Conservation (phyloP, 805 yeast species). For the Sugiyamaella smithiae region DNA sequence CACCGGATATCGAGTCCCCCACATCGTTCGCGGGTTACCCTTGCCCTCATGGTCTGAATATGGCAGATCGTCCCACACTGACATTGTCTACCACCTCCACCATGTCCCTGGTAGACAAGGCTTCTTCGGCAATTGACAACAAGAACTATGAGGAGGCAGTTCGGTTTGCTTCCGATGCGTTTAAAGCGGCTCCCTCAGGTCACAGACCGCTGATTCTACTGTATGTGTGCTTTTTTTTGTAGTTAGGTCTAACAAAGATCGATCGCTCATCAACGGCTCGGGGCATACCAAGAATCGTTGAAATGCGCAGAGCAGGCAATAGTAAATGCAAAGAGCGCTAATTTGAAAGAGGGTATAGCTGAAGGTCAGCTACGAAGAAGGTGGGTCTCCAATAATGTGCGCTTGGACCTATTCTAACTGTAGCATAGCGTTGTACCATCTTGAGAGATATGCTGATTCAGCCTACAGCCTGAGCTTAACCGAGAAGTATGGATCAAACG, state of each 20-base stretch:
- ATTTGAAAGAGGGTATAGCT: constrained; percentile 21
- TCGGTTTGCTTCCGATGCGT: neutral
- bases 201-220: constrained; percentile 10
- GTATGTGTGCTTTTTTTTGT: constrained; percentile 6
- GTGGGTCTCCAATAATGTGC: constrained; percentile 9
- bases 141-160: constrained; percentile 6
- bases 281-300: constrained; percentile 21
- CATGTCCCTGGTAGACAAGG: neutral
- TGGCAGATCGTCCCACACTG: too few species aligned
- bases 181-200: neutral
- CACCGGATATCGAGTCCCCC: too few species aligned
- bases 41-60: too few species aligned
- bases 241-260: constrained; percentile 16
- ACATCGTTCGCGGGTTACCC: too few species aligned
- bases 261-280: constrained; percentile 23
- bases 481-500: constrained; percentile 19
- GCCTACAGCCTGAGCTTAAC: constrained; percentile 24
- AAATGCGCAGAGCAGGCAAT: constrained; percentile 22
- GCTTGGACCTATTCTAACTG: neutral
- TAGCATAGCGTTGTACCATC: constrained; percentile 27
- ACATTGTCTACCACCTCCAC: too few species aligned
- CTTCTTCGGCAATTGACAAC: neutral
- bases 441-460: constrained; percentile 30
- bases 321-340: constrained; percentile 18
- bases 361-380: constrained; percentile 36